Percentiles rank a stretch among this genome's conserved stretches.
Conservation (phyloP, 768 basidiomycete genomes). For the Lentinula edodes region DNA sequence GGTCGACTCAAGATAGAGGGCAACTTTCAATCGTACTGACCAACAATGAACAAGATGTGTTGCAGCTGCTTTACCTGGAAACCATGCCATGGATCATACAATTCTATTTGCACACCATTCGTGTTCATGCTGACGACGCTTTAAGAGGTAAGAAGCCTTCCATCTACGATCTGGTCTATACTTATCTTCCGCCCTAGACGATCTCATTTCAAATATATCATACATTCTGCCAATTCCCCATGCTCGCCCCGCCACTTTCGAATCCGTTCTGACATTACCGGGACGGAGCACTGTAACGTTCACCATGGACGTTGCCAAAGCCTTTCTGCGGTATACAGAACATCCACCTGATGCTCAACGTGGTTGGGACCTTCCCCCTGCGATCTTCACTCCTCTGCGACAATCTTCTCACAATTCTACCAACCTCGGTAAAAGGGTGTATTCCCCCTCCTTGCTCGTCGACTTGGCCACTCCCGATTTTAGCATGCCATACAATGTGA, state of each 20-base stretch:
- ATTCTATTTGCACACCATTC: constrained; percentile 79
- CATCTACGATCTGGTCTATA: neutral
- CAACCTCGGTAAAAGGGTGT: constrained; percentile 43
- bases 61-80: constrained; percentile 72
- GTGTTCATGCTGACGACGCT: constrained; percentile 40
- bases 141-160: constrained; percentile 20
- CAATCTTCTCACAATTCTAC: constrained; percentile 7
- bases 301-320: constrained; percentile 70
- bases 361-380: constrained; percentile 90
- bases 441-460: constrained; percentile 77
- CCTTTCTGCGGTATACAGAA: constrained; percentile 90
- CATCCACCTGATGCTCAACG: constrained; percentile 94
- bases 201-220: constrained; percentile 55
- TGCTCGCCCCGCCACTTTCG: constrained; percentile 72
- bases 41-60: constrained; percentile 45
- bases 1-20: constrained; percentile 73
- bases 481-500: constrained; percentile 99
- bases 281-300: constrained; percentile 58
- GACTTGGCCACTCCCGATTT: constrained; percentile 99
- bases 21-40: constrained; percentile 60
- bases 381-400: constrained; percentile 53
- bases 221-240: constrained; percentile 69
- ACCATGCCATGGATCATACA: constrained; percentile 92
- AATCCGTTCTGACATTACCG: constrained; percentile 67
- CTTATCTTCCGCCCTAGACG: constrained; percentile 34